Percentiles rank a stretch among this genome's conserved stretches.
These are phyloP conservation scores for Myriangium duriaei DNA, from an alignment of 2,329 filamentous ascomycete species.

Conservation along the genomic window DNA sequence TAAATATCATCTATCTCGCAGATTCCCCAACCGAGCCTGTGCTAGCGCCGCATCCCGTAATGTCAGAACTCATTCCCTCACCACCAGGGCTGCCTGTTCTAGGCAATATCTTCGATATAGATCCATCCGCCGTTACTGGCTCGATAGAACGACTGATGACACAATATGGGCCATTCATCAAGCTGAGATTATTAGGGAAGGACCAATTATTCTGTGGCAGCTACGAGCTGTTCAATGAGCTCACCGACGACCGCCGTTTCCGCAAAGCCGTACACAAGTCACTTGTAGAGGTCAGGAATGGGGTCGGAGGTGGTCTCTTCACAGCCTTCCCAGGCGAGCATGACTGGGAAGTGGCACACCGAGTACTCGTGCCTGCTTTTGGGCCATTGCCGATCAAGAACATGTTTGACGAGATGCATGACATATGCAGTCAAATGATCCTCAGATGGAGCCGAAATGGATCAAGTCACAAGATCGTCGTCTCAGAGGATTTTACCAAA, in stretches of 20 bases:
- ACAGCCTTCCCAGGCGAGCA: constrained; percentile 28
- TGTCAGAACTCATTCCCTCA: constrained; percentile 43
- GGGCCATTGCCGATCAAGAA: constrained; percentile 31
- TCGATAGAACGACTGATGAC: no score
- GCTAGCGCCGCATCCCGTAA: no score
- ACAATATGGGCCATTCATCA: constrained; percentile 16
- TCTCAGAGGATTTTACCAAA: constrained; percentile 58
- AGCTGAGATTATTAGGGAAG: constrained; percentile 12
- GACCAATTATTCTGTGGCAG: constrained; percentile 15
- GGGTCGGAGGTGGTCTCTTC: constrained; percentile 33
- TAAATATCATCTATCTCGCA: no score
- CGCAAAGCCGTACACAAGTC: constrained; percentile 42
- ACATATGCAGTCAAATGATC: constrained; percentile 23
- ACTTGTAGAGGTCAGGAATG: constrained; percentile 46
- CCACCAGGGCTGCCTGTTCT: constrained; percentile 52
- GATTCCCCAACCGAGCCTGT: no score
- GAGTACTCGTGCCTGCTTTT: constrained; percentile 35
- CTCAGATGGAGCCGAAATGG: constrained; percentile 29
- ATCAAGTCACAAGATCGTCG: constrained; percentile 42
- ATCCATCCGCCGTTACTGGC: no score
- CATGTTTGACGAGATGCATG: constrained; percentile 31
- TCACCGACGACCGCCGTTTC: constrained; percentile 37
- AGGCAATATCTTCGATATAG: constrained; percentile 53
- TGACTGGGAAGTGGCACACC: constrained; percentile 29
- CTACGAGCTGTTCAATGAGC: constrained; percentile 25